Percentiles rank a stretch among this genome's conserved stretches.
Evolutionary conservation across 257 asterid genomes (phyloP).

Genomic region (Handroanthus guayacan): DNA sequence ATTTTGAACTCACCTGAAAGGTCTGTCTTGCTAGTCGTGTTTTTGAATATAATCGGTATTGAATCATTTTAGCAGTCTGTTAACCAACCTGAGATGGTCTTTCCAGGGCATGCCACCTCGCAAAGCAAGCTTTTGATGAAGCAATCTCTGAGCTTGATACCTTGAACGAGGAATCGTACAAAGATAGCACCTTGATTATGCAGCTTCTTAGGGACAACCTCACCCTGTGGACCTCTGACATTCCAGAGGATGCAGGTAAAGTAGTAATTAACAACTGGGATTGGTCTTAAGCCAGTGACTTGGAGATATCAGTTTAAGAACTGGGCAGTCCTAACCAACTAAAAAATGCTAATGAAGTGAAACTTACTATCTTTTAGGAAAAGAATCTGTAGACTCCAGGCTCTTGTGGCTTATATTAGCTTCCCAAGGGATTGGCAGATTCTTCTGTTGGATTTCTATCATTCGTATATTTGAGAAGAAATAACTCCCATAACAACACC

Average conservation of each 20-base stretch:
- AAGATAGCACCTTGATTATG: conserved; percentile 92
- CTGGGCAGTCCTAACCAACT: too few relatives aligned
- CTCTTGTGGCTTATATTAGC: too few relatives aligned
- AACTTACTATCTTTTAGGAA: too few relatives aligned
- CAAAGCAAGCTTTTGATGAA: conserved; percentile 58
- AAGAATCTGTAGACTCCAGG: too few relatives aligned
- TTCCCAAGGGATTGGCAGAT: neutral
- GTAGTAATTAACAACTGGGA: neutral
- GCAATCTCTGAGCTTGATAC: conserved; percentile 89
- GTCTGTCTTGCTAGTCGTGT: conserved; percentile 47
- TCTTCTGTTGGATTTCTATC: neutral
- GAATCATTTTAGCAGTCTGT: conserved; percentile 13
- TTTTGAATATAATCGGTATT: conserved; percentile 1
- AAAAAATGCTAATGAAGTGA: too few relatives aligned
- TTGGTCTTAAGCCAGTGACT: too few relatives aligned
- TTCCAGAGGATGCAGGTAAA: conserved; percentile 83
- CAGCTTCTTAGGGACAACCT: conserved; percentile 94
- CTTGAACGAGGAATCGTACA: conserved; percentile 89
- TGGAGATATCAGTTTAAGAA: too few relatives aligned
- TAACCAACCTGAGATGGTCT: conserved; percentile 21
- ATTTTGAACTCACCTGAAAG: conserved; percentile 89
- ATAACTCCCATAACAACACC: neutral
- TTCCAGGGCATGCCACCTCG: conserved; percentile 78
- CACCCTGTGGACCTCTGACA: conserved; percentile 91
- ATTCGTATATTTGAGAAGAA: neutral